These are phyloP conservation scores for Bruguiera sexangula DNA, from an alignment of 345 rosid genomes.

Conservation along the genomic window DNA sequence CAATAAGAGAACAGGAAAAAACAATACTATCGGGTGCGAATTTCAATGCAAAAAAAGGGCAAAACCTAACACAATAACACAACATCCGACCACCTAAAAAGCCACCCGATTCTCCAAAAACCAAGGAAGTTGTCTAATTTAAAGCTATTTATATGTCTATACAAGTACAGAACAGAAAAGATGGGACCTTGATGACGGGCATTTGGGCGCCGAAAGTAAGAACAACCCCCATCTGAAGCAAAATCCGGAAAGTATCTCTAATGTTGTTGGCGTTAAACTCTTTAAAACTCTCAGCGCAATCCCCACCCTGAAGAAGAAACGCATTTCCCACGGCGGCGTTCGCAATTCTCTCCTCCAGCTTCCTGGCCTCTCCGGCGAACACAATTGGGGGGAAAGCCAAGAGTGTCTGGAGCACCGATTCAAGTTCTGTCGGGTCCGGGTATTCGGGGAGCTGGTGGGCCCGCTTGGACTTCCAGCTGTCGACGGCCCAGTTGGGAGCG, in stretches of 20 bases:
- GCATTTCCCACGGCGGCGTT: conserved; percentile 55
- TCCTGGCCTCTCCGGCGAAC: conserved; percentile 44
- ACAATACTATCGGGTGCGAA: too few species aligned
- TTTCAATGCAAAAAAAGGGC: too few species aligned
- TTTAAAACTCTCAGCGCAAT: conserved; percentile 67
- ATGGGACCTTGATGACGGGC: conserved; percentile 45
- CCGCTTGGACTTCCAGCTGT: conserved; percentile 34
- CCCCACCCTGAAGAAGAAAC: conserved; percentile 64
- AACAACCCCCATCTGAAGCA: conserved; percentile 67
- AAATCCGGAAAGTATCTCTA: conserved; percentile 58
- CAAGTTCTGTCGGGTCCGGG: conserved; percentile 25
- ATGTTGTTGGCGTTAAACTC: conserved; percentile 55
- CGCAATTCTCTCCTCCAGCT: conserved; percentile 52
- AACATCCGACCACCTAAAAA: too few species aligned
- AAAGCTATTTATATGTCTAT: neutral
- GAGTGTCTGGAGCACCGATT: conserved; percentile 31
- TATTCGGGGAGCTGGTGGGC: conserved; percentile 40
- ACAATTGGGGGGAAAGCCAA: conserved; percentile 38
- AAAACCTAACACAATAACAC: too few species aligned
- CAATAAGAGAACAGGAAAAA: too few species aligned
- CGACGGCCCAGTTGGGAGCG: conserved; percentile 28
- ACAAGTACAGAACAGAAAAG: conserved; percentile 3
- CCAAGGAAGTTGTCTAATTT: neutral
- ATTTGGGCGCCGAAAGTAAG: conserved; percentile 66
- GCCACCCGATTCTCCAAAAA: neutral